Percentiles rank a stretch among this genome's conserved stretches.
phyloP scores from a whole-genome alignment of 176 grass and related monocot species.

The Zoysia japonica region DNA sequence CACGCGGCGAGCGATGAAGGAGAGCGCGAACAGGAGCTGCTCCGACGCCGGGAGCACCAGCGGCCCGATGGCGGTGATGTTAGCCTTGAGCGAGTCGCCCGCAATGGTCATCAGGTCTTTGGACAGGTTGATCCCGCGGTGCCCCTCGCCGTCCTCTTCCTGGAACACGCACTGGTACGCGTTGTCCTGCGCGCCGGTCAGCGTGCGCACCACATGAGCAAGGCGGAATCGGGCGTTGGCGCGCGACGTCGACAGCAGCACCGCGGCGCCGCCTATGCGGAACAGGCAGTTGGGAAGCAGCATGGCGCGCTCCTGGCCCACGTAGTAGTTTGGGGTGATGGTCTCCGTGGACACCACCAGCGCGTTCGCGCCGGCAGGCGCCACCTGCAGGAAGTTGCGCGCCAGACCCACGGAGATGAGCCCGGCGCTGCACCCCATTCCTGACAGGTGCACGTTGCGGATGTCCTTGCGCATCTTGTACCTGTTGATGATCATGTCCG shows the following conservation, averaged over 20 bases:
- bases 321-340: slow-evolving; percentile 79
- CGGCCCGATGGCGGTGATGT: slow-evolving; percentile 46
- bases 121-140: slow-evolving; percentile 36
- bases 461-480: slow-evolving; percentile 64
- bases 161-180: slow-evolving; percentile 50
- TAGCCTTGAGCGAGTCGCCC: slow-evolving; percentile 48
- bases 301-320: slow-evolving; percentile 74
- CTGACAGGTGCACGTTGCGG: slow-evolving; percentile 61
- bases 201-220: slow-evolving; percentile 40
- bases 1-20: slow-evolving; percentile 56
- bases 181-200: slow-evolving; percentile 42
- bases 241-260: slow-evolving; percentile 33
- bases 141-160: slow-evolving; percentile 37
- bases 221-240: slow-evolving; percentile 35
- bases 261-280: slow-evolving; percentile 1
- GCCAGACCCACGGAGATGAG: slow-evolving; percentile 60
- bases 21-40: slow-evolving; percentile 45
- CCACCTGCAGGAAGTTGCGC: slow-evolving; percentile 49
- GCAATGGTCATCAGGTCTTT: slow-evolving; percentile 54
- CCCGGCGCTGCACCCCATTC: slow-evolving; percentile 70
- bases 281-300: slow-evolving; percentile 63
- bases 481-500: slow-evolving; percentile 59
- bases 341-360: slow-evolving; percentile 79
- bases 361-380: slow-evolving; percentile 39
- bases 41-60: slow-evolving; percentile 50